Evolutionary conservation across 495 filamentous ascomycete genomes (phyloP), one percentile per base, ranked within the genome.

Genomic region (Xylaria castorea): DNA sequence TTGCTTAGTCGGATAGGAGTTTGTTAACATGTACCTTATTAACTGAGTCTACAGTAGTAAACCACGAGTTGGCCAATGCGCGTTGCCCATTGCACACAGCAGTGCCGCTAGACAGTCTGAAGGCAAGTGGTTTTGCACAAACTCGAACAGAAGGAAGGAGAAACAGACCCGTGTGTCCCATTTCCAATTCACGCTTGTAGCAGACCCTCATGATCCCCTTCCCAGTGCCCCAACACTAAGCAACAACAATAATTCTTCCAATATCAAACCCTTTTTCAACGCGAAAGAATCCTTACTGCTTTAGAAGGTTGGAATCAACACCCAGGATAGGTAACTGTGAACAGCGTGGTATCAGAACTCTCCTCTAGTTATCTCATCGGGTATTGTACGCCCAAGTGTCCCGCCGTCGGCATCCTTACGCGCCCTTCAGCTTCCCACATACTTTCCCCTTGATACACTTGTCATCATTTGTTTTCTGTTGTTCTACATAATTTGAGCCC

Each of bases 1-100:
- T 27, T 38, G 58, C n/a, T 60, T 61, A 61, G 34, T 36, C 20
- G 58, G 32, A 38, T 61, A 61, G 32, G 14, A 60, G 55, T 60
- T 60, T 60, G 30, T 5, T 60, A 14, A 60, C 55, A 36, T 7
- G 55, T n/a, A n/a, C n/a, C n/a, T n/a, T n/a, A 60, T 60, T 60
- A 60, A 36, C 55, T 18, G 32, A 32, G 27, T 8, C 4, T 34
- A 6, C 25, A 55, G 30, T 3, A 55, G 14, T n/a, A n/a, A 18
- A 6, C 16, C 55, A 58, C 55, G 27, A 30, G 55, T 58, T 58
- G 30, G 6, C 51, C 22, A 30, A n/a, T 50, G 8, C 51, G 51
- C 51, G 22, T 27, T 30, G 25, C 53, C 27, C 14, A 57, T 57
- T 18, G 12, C 25, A 9, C 27, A 32, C 53, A 9, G 27, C 53